phyloP scores from a whole-genome alignment of 2,329 filamentous ascomycete genomes.

The Immersiporthe knoxdaviesiana region DNA sequence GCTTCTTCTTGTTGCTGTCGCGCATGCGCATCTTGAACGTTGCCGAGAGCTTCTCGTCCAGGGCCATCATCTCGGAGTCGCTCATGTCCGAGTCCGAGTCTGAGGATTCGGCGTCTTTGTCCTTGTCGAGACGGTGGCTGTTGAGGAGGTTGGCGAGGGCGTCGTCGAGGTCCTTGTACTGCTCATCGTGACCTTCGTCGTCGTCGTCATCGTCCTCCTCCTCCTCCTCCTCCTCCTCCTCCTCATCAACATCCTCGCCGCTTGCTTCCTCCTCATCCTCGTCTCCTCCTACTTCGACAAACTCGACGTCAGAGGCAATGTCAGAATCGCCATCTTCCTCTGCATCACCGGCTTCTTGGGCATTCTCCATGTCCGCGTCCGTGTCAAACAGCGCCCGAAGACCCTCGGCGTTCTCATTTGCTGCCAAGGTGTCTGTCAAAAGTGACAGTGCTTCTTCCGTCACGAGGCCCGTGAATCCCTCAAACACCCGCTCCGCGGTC shows the following conservation, averaged over 20 bases:
- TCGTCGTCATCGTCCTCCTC: conserved; percentile 43
- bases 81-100: conserved; percentile 83
- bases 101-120: conserved; percentile 57
- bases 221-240: conserved; percentile 45
- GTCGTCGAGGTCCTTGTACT: conserved; percentile 43
- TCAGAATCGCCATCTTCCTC: conserved; percentile 47
- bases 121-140: conserved; percentile 67
- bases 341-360: conserved; percentile 48
- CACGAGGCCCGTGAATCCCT: conserved; percentile 76
- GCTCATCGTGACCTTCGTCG: conserved; percentile 50
- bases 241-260: conserved; percentile 45
- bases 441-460: conserved; percentile 72
- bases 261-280: conserved; percentile 45
- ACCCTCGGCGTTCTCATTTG: conserved; percentile 80
- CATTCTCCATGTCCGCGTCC: conserved; percentile 60
- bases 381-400: conserved; percentile 84
- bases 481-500: conserved; percentile 86
- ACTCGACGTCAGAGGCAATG: conserved; percentile 49
- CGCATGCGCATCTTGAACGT: conserved; percentile 82
- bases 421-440: conserved; percentile 69
- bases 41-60: conserved; percentile 81
- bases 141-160: conserved; percentile 61
- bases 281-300: conserved; percentile 38
- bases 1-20: conserved; percentile 75
- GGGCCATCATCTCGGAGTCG: conserved; percentile 90